A percentile compares a stretch with the other conserved stretches of the same genome.
phyloP scores from a whole-genome alignment of 1,139 yeast species.

The Sugiyamaella grinbergsii region DNA sequence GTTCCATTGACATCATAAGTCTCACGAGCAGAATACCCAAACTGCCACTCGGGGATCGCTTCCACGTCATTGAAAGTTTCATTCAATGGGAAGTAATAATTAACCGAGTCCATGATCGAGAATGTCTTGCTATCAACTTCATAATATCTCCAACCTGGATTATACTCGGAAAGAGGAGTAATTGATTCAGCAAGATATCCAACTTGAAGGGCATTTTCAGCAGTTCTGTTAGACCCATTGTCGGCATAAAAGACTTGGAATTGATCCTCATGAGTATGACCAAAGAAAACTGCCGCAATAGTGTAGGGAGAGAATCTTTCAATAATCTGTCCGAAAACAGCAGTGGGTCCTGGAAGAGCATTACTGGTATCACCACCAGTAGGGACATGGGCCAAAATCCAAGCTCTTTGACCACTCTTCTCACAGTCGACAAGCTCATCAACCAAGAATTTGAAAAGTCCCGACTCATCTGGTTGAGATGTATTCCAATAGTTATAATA shows the following conservation, averaged over 20 bases:
- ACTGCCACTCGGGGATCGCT: constrained; percentile 35
- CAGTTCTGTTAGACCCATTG: constrained; percentile 43
- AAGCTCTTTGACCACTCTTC: constrained; percentile 58
- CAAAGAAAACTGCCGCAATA: constrained; percentile 68
- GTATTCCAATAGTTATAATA: constrained; percentile 63
- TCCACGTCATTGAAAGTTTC: constrained; percentile 45
- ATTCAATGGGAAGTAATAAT: constrained; percentile 48
- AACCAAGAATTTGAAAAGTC: constrained; percentile 62
- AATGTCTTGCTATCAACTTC: constrained; percentile 66
- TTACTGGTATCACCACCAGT: constrained; percentile 51
- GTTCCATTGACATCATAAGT: constrained; percentile 40
- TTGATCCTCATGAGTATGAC: constrained; percentile 73
- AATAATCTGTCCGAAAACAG: constrained; percentile 57
- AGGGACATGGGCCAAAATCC: constrained; percentile 74
- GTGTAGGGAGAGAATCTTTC: constrained; percentile 68
- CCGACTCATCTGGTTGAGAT: constrained; percentile 60
- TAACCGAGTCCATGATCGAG: constrained; percentile 60
- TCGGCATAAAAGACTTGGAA: constrained; percentile 54
- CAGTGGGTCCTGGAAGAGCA: constrained; percentile 61
- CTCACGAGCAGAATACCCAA: constrained; percentile 40
- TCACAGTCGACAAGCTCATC: constrained; percentile 64
- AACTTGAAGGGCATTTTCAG: constrained; percentile 52
- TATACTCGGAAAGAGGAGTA: constrained; percentile 61
- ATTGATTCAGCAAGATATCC: constrained; percentile 70
- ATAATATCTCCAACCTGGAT: constrained; percentile 75